A percentile compares a stretch with the other conserved stretches of the same genome.
Evolutionary conservation across 257 asterid species (phyloP).

Genomic region (Coffea canephora): DNA sequence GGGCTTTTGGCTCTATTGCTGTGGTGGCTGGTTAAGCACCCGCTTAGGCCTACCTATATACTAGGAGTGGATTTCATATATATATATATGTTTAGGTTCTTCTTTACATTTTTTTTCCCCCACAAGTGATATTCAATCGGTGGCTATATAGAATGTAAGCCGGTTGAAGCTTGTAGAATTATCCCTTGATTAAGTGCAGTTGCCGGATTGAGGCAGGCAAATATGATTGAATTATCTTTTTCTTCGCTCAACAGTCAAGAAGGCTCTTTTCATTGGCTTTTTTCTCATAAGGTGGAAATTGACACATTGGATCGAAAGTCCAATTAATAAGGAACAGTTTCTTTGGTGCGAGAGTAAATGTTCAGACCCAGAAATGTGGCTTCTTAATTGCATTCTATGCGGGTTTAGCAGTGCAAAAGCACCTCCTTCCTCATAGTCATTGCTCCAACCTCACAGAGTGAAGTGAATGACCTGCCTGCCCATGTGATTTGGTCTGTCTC

Average conservation of each 20-base stretch:
- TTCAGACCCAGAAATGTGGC: background rate
- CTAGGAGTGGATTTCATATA: background rate
- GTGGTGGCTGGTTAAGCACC: slow-evolving; percentile 78
- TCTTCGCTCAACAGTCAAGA: too few relatives aligned
- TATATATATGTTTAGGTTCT: background rate
- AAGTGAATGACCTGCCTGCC: background rate
- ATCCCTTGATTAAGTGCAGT: slow-evolving; percentile 28
- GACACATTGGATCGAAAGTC: background rate
- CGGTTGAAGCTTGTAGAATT: slow-evolving; percentile 27
- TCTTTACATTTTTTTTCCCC: background rate
- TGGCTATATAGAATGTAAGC: slow-evolving; percentile 33
- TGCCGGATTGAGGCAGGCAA: slow-evolving; percentile 25
- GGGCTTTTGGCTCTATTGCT: slow-evolving; percentile 46
- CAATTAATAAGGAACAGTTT: background rate
- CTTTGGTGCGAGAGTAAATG: background rate
- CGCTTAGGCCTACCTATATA: slow-evolving; percentile 50
- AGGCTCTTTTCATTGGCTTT: background rate
- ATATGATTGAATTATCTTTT: background rate
- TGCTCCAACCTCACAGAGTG: too few relatives aligned
- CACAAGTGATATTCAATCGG: slow-evolving; percentile 20
- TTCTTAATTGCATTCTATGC: background rate
- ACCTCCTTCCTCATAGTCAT: background rate
- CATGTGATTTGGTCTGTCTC: background rate
- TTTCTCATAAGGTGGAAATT: background rate
- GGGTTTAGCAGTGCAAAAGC: background rate